Conservation (phyloP, 768 basidiomycete species). For the Gelatoporia subvermispora region DNA sequence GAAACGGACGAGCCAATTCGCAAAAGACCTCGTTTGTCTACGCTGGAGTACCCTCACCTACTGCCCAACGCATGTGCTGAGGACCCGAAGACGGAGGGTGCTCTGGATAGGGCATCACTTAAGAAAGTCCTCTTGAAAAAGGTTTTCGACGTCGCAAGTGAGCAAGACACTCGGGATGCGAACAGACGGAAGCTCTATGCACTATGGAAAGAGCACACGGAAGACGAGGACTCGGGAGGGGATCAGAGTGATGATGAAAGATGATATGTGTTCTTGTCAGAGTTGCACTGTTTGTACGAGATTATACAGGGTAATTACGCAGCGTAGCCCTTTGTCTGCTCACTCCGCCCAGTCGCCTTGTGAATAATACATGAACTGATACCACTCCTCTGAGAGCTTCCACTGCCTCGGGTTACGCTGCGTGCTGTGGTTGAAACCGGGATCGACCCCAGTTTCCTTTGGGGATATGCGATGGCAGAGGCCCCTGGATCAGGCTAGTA, state of each 20-base stretch:
- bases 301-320: slow-evolving; percentile 4
- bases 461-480: slow-evolving; percentile 15
- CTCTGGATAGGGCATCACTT: slow-evolving; percentile 31
- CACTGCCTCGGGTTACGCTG: too few species aligned
- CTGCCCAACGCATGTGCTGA: slow-evolving; percentile 50
- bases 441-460: slow-evolving; percentile 15
- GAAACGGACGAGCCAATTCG: slow-evolving; percentile 36
- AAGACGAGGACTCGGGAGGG: slow-evolving; percentile 38
- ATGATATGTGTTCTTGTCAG: background rate
- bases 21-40: slow-evolving; percentile 43
- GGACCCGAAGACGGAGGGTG: slow-evolving; percentile 35
- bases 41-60: slow-evolving; percentile 38
- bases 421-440: slow-evolving; percentile 6
- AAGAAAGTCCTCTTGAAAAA: slow-evolving; percentile 52
- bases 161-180: slow-evolving; percentile 66
- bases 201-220: slow-evolving; percentile 62
- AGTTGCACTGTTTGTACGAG: background rate
- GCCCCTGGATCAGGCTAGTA: slow-evolving; percentile 10
- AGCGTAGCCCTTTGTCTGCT: too few species aligned
- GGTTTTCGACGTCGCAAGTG: slow-evolving; percentile 72
- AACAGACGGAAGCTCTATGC: slow-evolving; percentile 82
- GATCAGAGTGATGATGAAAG: slow-evolving; percentile 19
- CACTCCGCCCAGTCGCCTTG: too few species aligned
- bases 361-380: too few species aligned
- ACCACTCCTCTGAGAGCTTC: too few species aligned